Base-by-base conservation (phyloP, 768 basidiomycete species). In the Mycena floridula region DNA sequence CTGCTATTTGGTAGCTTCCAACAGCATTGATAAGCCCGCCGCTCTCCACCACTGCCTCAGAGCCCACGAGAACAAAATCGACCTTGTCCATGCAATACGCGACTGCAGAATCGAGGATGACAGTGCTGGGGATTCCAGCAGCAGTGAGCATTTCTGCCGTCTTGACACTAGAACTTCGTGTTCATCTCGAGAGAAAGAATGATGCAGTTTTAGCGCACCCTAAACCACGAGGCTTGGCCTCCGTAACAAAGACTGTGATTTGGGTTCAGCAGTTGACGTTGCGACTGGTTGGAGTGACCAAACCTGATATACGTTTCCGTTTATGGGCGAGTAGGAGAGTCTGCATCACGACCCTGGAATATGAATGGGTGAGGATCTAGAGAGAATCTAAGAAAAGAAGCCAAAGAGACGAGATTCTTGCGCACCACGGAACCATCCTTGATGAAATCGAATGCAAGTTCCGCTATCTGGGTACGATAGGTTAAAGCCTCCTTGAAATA, bases 81-180 rank as follows among this genome's bases (percentile, higher is more conserved):
- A 95, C 91, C 54, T 88, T 85, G 52, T 95, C 90, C 87, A 99
- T 97, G 54, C 90, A 82, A 67, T 97, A 98, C 28, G 91, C 91
- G 4, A 98, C 94, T 2, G 95, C 93, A 12, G 91, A 91, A 65
- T 99, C 96, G 47, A 98, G 78, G 9, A 99, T 85, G 44, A 98
- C 85, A 13, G 89, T 91, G 64, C 89, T 91, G 11, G 94, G 93
- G 46, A 99, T 88, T 8, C 93, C 93, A n/a, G 82, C 88, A 28
- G 84, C 82, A 18, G 84, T 85, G 39, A 98, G 73, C 42, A 81
- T 74, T 53, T 92, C 82, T 56, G 89, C 85, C n/a, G 96, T 97
- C 65, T 86, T 89, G 59, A 94, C 74, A 45, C 94, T 95, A 63
- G 38, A 51, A 37, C 27, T 27, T 18, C 25, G 36, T 30, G 6